Percentiles rank a stretch among this genome's conserved stretches.
phyloP scores from a whole-genome alignment of 345 rosid genomes.

The Angophora floribunda region DNA sequence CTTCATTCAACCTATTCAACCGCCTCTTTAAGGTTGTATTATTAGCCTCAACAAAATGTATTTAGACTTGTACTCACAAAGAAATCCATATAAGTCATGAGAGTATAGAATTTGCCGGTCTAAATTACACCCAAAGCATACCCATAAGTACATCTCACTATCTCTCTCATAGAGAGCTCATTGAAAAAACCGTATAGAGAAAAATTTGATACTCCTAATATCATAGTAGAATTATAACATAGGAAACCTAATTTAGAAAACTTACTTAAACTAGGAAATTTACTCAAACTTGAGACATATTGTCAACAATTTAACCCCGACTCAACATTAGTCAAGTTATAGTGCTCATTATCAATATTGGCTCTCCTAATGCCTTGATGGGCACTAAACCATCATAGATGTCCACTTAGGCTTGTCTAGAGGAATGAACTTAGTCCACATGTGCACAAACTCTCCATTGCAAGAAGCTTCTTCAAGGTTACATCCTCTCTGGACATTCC shows the following conservation, averaged over 20 bases:
- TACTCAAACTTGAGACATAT: not conserved
- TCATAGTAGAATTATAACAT: not conserved
- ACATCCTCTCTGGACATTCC: not conserved
- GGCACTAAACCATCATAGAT: not conserved
- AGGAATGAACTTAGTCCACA: not conserved
- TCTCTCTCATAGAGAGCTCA: not conserved
- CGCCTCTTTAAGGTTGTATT: too few species aligned
- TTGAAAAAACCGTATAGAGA: not conserved
- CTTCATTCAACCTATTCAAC: too few species aligned
- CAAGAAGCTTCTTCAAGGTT: not conserved
- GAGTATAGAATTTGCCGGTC: not conserved
- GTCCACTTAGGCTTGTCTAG: not conserved
- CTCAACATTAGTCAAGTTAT: not conserved
- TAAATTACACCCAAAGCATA: not conserved
- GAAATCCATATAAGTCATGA: not conserved
- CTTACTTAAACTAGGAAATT: not conserved
- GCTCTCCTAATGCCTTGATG: not conserved
- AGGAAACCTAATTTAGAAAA: not conserved
- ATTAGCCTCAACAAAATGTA: not conserved
- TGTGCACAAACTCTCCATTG: not conserved
- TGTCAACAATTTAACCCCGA: not conserved
- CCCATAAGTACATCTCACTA: not conserved
- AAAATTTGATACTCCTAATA: not conserved
- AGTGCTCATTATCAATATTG: not conserved
- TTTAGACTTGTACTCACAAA: not conserved